Evolutionary conservation across 192 early-diverging fungal species (phyloP), one percentile per base, ranked within the genome.

Genomic region (Mortierella claussenii): DNA sequence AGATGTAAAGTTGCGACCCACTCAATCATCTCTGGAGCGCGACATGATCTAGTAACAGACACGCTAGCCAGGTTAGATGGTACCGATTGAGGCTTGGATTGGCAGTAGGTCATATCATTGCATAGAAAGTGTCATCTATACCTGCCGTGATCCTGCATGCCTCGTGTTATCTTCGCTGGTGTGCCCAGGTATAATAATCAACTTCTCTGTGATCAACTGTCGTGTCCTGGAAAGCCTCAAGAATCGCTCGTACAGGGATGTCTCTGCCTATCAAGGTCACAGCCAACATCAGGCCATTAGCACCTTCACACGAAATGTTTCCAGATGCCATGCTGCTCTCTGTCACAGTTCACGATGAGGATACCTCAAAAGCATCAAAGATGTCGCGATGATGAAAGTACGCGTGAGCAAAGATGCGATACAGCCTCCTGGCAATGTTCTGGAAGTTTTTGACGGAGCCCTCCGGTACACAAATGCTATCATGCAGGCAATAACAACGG

Each of bases 331-430:
- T n/a, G n/a, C n/a, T n/a, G n/a, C n/a, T n/a, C n/a, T n/a, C n/a
- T n/a, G n/a, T n/a, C n/a, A n/a, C n/a, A n/a, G n/a, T n/a, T n/a
- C n/a, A n/a, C n/a, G n/a, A n/a, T n/a, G n/a, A n/a, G n/a, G n/a
- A n/a, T n/a, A 87, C 92, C 81, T 96, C 96, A 76, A 93, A 96
- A 17, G 84, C 83, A 50, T 92, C 90, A 82, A 98, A 99, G 6
- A 94, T 74, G 60, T 94, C 93, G 11, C 91, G 80, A 78, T 99
- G 97, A 74, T 96, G 94, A 65, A 89, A 96, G 79, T 93, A 99
- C 5, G 94, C 85, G 79, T 99, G 97, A 2, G 96, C 94, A 83
- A 99, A 99, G 26, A 99, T 91, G n/a, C 97, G 87, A 68, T 99
- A 97, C 18, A 99, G 84, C 31, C 97, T 73, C n/a, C 97, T 80